Conservation (phyloP, 768 basidiomycete genomes). For the Trametes maxima region DNA sequence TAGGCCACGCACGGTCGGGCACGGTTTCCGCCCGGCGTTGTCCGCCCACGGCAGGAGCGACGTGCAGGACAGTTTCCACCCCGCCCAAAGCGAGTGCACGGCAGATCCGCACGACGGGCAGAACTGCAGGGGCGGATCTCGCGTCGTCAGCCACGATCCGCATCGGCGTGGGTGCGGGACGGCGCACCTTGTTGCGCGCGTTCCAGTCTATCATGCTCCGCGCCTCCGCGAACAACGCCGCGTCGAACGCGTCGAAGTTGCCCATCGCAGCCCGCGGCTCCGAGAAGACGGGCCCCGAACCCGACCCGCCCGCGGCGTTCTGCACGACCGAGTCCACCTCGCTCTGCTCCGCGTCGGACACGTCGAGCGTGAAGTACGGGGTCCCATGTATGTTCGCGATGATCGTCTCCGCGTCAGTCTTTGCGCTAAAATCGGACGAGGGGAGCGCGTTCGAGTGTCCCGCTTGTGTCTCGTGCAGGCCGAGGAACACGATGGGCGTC, state of each 20-base stretch:
- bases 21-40: conserved; percentile 62
- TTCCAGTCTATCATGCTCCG: conserved; percentile 94
- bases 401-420: conserved; percentile 41
- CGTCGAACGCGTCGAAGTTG: conserved; percentile 62
- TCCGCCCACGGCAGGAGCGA: conserved; percentile 76
- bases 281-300: conserved; percentile 53
- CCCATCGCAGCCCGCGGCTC: conserved; percentile 65
- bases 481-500: conserved; percentile 74
- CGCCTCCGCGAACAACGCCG: conserved; percentile 76
- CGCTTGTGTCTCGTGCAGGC: conserved; percentile 61
- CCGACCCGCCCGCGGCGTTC: conserved; percentile 40
- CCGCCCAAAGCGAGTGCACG: conserved; percentile 88
- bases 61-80: conserved; percentile 90
- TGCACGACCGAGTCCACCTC: conserved; percentile 47
- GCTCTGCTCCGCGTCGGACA: conserved; percentile 52
- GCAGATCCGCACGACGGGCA: conserved; percentile 86
- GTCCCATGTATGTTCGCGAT: conserved; percentile 71
- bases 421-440: conserved; percentile 59
- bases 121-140: conserved; percentile 51
- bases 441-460: conserved; percentile 54
- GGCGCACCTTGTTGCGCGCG: conserved; percentile 72
- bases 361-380: conserved; percentile 84
- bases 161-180: not conserved
- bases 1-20: conserved; percentile 78
- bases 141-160: not conserved